A percentile compares a stretch with the other conserved stretches of the same genome.
phyloP scores from a whole-genome alignment of 495 filamentous ascomycete genomes.

The Talaromyces liani region DNA sequence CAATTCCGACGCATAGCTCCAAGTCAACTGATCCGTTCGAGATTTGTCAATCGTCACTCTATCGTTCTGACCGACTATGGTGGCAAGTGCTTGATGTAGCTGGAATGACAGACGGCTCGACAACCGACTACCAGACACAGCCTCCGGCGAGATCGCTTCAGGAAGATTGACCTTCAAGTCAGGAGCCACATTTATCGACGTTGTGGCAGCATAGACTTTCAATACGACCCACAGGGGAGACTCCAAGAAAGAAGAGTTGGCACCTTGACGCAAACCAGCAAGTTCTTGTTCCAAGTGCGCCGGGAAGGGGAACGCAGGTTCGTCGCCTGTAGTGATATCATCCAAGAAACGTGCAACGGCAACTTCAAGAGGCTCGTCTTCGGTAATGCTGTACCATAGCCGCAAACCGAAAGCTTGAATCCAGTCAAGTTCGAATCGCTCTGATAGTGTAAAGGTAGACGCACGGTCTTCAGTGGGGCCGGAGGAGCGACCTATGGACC shows the following conservation, averaged over 20 bases:
- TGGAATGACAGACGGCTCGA: slow-evolving; percentile 78
- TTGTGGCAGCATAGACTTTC: slow-evolving; percentile 55
- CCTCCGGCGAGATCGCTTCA: slow-evolving; percentile 34
- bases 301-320: slow-evolving; percentile 52
- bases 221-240: slow-evolving; percentile 82
- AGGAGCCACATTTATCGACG: slow-evolving; percentile 12
- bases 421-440: slow-evolving; percentile 84
- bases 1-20: slow-evolving; percentile 67
- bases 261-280: slow-evolving; percentile 38
- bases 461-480: slow-evolving; percentile 68
- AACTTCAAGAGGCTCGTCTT: slow-evolving; percentile 57
- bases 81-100: slow-evolving; percentile 51
- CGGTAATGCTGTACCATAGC: slow-evolving; percentile 71
- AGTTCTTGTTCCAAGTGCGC: slow-evolving; percentile 48
- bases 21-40: slow-evolving; percentile 56
- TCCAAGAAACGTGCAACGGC: slow-evolving; percentile 62
- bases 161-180: slow-evolving; percentile 20
- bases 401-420: slow-evolving; percentile 84
- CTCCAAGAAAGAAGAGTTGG: slow-evolving; percentile 48
- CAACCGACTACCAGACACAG: slow-evolving; percentile 58
- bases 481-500: slow-evolving; percentile 60
- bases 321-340: slow-evolving; percentile 57
- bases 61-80: slow-evolving; percentile 43
- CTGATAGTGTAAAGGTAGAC: slow-evolving; percentile 66
- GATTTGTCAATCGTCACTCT: slow-evolving; percentile 24